phyloP scores from a whole-genome alignment of 345 rosid genomes.

The Eucalyptus regnans region DNA sequence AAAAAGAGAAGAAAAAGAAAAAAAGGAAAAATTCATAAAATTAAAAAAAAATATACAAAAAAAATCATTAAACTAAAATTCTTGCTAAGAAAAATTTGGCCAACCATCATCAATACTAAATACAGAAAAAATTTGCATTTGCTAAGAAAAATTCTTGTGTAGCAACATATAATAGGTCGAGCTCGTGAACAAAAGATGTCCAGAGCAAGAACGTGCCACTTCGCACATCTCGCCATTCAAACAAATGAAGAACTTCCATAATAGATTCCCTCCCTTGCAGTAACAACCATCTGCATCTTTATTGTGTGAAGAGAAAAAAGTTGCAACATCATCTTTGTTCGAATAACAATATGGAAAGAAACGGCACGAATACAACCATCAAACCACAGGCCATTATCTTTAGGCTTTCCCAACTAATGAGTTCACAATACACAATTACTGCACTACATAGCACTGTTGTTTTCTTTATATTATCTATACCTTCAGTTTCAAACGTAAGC shows the following conservation, averaged over 20 bases:
- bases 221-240: neutral
- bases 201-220: neutral
- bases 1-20: too few relatives aligned
- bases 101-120: neutral
- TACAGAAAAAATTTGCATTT: too few relatives aligned
- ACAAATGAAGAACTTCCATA: neutral
- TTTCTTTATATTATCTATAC: neutral
- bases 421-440: neutral
- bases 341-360: neutral
- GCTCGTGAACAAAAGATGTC: neutral
- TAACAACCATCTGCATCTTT: neutral
- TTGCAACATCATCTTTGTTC: neutral
- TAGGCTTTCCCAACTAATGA: neutral
- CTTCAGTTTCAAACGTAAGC: neutral
- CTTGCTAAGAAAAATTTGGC: too few relatives aligned
- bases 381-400: neutral
- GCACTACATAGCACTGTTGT: neutral
- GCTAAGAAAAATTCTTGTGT: neutral
- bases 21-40: too few relatives aligned
- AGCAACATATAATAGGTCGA: neutral
- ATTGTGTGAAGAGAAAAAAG: neutral
- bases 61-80: too few relatives aligned
- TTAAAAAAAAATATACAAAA: too few relatives aligned
- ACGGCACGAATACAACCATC: neutral
- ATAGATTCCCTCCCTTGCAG: neutral